Base-by-base conservation (phyloP, 1,284 basidiomycete genomes). In the Phylloboletellus chloephorus region DNA sequence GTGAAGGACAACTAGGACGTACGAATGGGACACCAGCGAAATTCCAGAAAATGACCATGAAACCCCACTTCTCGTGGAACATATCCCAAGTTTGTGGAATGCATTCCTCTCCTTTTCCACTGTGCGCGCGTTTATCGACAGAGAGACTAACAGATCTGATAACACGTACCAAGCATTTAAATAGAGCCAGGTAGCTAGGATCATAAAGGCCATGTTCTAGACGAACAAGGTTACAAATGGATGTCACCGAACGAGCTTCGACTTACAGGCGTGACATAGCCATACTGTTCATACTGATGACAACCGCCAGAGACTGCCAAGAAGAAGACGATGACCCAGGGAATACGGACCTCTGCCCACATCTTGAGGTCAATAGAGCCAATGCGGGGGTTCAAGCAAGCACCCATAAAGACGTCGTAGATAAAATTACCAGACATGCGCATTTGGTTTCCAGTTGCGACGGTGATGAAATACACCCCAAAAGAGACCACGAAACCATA, bases 11-110 rank as follows among this genome's bases (percentile, higher is more conserved):
- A 36, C 39, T 23, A 16, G 31, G 5, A 67, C 85, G 56, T 60
- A 87, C 86, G 62, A 88, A 88, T 35, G 83, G 84, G 16, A 87
- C 85, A 30, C 95, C 96, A 17, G 95, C 91, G 64, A 98, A 87
- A 68, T 99, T 99, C 90, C 91, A 95, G 72, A 95, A 95, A 61
- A 93, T 94, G 52, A 94, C 82, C 77, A 95, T 84, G 72, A 91
- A 94, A 32, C 91, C 91, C 79, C 86, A 89, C 75, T 97, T 97
- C 62, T 97, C 93, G 58, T 94, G 88, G 69, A 83, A 94, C 90
- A 97, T 96, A 60, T 97, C 93, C 95, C 95, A 98, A 8, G 95
- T 98, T 64, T 98, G 94, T 13, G 96, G 96, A 51, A 99, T 98
- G 65, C 93, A 95, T 61, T 98, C 93, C 60, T 94, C 90, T 41